Base-by-base conservation (phyloP, 1,139 yeast species). In the Zygotorulaspora mrakii region DNA sequence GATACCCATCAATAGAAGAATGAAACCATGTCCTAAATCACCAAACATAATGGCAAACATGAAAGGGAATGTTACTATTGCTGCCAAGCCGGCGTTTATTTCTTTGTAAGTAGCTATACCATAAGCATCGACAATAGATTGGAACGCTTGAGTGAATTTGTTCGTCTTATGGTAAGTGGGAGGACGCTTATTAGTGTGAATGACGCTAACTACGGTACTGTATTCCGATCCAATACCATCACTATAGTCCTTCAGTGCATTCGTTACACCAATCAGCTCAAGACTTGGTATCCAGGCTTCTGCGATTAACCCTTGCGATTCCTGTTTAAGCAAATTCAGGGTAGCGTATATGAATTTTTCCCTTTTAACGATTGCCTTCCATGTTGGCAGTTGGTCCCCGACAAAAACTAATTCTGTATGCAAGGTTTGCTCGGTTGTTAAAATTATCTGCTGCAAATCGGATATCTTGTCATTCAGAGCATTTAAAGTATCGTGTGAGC, bases 31-130 rank as follows among this genome's bases (percentile, higher is more conserved):
- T 17, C 94, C 94, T 47, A 82, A 64, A 66, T 83, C 94, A 71
- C 94, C 94, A 68, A 83, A 83, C 94, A 83, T 83, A 52, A 83
- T 78, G 24, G 94, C 89, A 66, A 83, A 83, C 87, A 83, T 80
- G 57, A 83, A 83, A 26, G 94, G 94, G 69, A 83, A 83, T 2
- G 94, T 83, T 17, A 83, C 78, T 40, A 81, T 73, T 2, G 94
- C 83, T 20, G 94, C 82, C 48, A 83, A 69, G 46, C 89, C 94
- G 1, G 94, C 86, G 58, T 83, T 83, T 18, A 83, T 82, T 63
- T 83, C 94, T 49, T 82, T 74, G 58, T 83, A 83, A 12, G 82
- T 71, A 4, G 91, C 86, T 47, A 80, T 71, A 57, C 91, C 94
- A 61, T 83, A 83, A 5, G 91, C 85, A 62, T 83, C 91, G 63